Percentiles rank a stretch among this genome's conserved stretches.
Conservation (phyloP, 345 rosid genomes). For the Psidium friedrichsthalianum region DNA sequence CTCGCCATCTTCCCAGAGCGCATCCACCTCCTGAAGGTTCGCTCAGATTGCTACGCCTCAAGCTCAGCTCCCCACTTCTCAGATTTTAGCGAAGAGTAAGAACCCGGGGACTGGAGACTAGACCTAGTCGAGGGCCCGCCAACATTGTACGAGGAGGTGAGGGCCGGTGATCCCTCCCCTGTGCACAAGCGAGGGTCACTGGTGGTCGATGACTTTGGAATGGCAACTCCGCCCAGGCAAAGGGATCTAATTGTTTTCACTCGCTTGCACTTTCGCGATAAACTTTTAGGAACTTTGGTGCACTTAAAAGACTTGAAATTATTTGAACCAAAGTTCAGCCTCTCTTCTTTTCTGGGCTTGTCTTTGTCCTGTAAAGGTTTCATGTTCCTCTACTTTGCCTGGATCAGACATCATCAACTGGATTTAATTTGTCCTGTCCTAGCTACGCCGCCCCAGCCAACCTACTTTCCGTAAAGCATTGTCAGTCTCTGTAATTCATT, state of each 20-base stretch:
- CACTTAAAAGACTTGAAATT: too few relatives aligned
- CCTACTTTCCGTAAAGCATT: neutral
- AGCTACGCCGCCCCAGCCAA: neutral
- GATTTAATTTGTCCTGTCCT: neutral
- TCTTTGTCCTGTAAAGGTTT: neutral
- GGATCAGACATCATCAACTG: neutral
- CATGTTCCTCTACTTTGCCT: neutral
- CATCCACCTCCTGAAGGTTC: neutral
- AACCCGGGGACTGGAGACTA: neutral
- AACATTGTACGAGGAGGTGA: neutral
- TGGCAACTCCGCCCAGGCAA: too few relatives aligned
- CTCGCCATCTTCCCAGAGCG: neutral
- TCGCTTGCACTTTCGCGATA: too few relatives aligned
- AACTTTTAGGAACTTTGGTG: too few relatives aligned
- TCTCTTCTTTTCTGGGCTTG: neutral
- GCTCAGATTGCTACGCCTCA: neutral
- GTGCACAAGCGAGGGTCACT: too few relatives aligned
- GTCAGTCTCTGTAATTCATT: neutral
- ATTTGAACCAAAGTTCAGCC: too few relatives aligned
- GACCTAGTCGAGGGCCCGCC: neutral
- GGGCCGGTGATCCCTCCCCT: neutral
- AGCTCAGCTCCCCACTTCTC: too few relatives aligned
- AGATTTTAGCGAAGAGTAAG: too few relatives aligned
- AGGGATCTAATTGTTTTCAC: too few relatives aligned
- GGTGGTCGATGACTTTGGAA: too few relatives aligned